Conservation (phyloP, 1,284 basidiomycete genomes). For the Rhodotorula sp. region DNA sequence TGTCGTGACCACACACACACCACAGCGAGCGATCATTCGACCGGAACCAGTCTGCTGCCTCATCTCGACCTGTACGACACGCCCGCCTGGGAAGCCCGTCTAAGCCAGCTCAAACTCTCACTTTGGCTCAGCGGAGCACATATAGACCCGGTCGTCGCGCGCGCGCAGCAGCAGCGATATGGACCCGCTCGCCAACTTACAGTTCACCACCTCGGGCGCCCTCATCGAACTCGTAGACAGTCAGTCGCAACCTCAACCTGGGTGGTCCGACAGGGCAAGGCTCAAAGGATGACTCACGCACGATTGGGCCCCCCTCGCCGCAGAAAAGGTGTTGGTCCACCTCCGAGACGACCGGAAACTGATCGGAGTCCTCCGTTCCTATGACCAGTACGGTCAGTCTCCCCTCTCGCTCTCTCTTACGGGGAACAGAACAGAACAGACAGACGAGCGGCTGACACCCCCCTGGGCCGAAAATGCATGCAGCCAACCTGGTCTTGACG, state of each 20-base stretch:
- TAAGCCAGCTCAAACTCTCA: no score
- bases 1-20: no score
- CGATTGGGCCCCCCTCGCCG: background rate
- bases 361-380: constrained; percentile 91
- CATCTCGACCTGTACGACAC: no score
- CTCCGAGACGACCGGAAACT: constrained; percentile 94
- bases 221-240: constrained; percentile 98
- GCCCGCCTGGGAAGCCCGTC: no score
- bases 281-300: background rate
- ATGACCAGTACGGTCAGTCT: constrained; percentile 93
- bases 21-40: no score
- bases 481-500: constrained; percentile 51
- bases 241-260: constrained; percentile 55
- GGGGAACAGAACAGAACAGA: no score
- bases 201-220: constrained; percentile 93
- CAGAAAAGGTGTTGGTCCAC: constrained; percentile 98
- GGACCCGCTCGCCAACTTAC: constrained; percentile 44
- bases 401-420: background rate
- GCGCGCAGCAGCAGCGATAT: constrained; percentile 16
- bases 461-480: background rate
- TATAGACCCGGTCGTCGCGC: no score
- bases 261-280: no score
- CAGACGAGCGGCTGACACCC: background rate
- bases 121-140: no score
- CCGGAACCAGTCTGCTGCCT: no score